Base-by-base conservation (phyloP, 768 basidiomycete species). In the Kondoa malvinella region DNA sequence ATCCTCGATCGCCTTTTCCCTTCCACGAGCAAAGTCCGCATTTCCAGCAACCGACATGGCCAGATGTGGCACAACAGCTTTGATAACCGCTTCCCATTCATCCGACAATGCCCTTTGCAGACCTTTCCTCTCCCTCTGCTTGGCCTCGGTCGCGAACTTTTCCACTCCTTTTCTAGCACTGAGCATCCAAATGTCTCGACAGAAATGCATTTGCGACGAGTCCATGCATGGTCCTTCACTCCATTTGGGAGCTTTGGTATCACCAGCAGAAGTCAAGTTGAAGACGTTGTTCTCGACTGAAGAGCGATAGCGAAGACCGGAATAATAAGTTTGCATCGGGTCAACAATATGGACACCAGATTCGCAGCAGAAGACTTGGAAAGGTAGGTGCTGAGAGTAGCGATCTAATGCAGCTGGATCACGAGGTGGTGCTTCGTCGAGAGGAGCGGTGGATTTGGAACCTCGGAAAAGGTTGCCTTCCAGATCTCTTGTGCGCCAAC, bases 291-390 rank as follows among this genome's bases (percentile, higher is more conserved):
- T 87, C 72, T 89, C 84, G 8, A 78, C 79, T 2, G 89, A 91
- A 1, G 89, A 83, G 60, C 92, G 87, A 76, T 99, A 99, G 0
- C 75, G 75, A 72, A 99, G 82, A 57, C 88, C 89, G 56, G 85
- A 85, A 80, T 99, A 99, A 80, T 97, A 99, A 0, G 91, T 88
- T 76, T 96, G 92, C 34, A 82, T 83, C 14, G 95, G 95, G 75
- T 99, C 95, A 71, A 99, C 86, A 75, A 99, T 86, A 76, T 97
- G 95, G 0, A 91, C 92, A 3, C 95, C 95, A 0, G 91, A 87
- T 80, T 99, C 95, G 78, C 95, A 99, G 80, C 95, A 99, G 79
- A 95, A 97, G 8, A 88, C 91, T 76, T 99, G 95, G 81, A 99
- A 96, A 2, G 95, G 95, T 1, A 97, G 83, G 74, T 99, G 92